Evolutionary conservation across 2,329 filamentous ascomycete genomes (phyloP).

Genomic region (Cadophora malorum): DNA sequence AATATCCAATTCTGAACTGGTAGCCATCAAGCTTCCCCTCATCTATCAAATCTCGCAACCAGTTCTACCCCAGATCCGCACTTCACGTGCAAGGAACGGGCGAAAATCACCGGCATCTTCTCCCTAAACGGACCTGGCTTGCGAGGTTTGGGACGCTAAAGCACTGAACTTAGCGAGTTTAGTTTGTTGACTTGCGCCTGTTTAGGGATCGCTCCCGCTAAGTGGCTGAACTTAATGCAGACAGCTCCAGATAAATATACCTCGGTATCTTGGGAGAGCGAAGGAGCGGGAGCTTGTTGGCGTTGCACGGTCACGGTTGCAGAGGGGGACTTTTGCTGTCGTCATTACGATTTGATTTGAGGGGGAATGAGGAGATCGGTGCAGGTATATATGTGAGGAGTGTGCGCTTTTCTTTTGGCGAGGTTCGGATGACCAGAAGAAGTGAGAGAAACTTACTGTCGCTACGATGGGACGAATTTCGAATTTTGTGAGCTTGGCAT

Average conservation of each 20-base stretch:
- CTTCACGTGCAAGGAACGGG: background rate
- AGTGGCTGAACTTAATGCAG: no score
- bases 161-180: background rate
- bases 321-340: background rate
- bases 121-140: background rate
- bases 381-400: no score
- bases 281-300: background rate
- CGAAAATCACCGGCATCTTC: background rate
- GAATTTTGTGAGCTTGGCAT: background rate
- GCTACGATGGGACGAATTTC: background rate
- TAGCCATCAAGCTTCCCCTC: background rate
- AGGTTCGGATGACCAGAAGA: background rate
- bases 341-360: background rate
- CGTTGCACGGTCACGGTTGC: no score
- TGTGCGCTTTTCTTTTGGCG: background rate
- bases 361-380: no score
- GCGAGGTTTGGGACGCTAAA: slow-evolving; percentile 6
- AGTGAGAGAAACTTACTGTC: background rate
- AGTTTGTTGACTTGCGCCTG: background rate
- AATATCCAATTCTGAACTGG: background rate
- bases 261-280: background rate
- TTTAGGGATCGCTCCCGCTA: background rate
- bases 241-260: background rate
- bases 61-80: slow-evolving; percentile 1
- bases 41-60: background rate